Evolutionary conservation across 768 basidiomycete species (phyloP), one percentile per base, ranked within the genome.

Genomic region (Tricholoma flavovirens): DNA sequence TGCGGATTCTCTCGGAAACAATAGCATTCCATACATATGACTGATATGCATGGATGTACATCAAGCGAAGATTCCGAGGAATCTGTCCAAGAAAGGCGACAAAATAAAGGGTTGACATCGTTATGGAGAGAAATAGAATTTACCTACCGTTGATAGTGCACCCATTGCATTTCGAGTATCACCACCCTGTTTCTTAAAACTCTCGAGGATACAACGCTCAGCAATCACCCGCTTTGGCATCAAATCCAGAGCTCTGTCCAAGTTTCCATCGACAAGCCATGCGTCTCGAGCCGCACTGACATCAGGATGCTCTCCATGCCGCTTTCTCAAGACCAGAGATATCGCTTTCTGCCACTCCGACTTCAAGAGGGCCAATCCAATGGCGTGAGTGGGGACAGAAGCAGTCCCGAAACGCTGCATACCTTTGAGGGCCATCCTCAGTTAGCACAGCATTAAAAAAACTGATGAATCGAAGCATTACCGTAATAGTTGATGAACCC

Each of bases 321-420:
- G 78, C 53, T 83, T 82, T 53, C 83, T 81, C 38, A 99, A 78
- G 51, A 99, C 84, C 61, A 97, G 73, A 15, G 87, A 83, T 35
- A 92, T 77, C 5, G 97, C 97, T 58, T 81, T 80, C 53, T 90
- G 84, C 95, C 95, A 99, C 60, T 98, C 87, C 1, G 89, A 89
- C 63, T 83, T 84, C 21, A 99, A 79, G 36, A 99, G 75, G 4
- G 93, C 90, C 17, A 98, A 80, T 15, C 97, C 97, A 54, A 98
- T 95, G 2, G 88, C 77, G 66, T 99, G 97, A 0, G 97, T 98
- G 4, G 96, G 94, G 36, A 98, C 86, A 30, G 93, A 87, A 14
- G 97, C 93, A 2, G 95, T 98, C 49, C 97, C 97, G 72, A 99
- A 99, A 10, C 97, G 88, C 66, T 99, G 97, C 96, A 99, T 98